Conservation (phyloP, 2,329 filamentous ascomycete species). For the Fusarium ambrosium region DNA sequence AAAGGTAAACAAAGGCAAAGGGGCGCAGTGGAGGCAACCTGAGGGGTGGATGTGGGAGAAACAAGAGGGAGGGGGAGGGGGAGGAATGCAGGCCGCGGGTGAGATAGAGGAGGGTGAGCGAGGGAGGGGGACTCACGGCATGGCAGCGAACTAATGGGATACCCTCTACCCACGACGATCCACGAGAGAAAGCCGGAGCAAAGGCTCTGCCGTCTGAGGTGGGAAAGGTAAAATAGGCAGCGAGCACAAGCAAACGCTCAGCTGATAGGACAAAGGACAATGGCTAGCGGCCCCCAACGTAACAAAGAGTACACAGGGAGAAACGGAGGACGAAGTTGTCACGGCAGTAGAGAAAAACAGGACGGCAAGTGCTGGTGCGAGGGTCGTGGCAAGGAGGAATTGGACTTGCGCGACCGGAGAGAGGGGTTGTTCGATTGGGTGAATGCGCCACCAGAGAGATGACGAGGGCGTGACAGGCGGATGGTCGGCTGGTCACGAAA, state of each 20-base stretch:
- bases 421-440: conserved; percentile 44
- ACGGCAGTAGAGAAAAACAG: conserved; percentile 36
- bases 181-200: conserved; percentile 60
- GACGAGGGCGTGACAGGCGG: conserved; percentile 45
- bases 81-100: conserved; percentile 29
- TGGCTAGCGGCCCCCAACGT: conserved; percentile 41
- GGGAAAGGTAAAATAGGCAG: conserved; percentile 26
- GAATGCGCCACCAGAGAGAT: conserved; percentile 44
- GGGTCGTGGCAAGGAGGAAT: conserved; percentile 47
- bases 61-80: conserved; percentile 29
- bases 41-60: conserved; percentile 28
- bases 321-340: conserved; percentile 41
- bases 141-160: conserved; percentile 55
- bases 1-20: conserved; percentile 36
- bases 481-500: conserved; percentile 44
- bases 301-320: conserved; percentile 35
- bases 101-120: conserved; percentile 33
- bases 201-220: conserved; percentile 51
- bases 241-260: conserved; percentile 31
- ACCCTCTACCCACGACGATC: conserved; percentile 63
- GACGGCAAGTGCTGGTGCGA: conserved; percentile 40
- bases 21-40: conserved; percentile 37
- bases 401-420: conserved; percentile 44
- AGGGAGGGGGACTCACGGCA: conserved; percentile 57
- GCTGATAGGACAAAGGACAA: conserved; percentile 37